These are phyloP conservation scores for Phytophthora rubi DNA, from an alignment of 352 stramenopile genomes.

Conservation along the genomic window DNA sequence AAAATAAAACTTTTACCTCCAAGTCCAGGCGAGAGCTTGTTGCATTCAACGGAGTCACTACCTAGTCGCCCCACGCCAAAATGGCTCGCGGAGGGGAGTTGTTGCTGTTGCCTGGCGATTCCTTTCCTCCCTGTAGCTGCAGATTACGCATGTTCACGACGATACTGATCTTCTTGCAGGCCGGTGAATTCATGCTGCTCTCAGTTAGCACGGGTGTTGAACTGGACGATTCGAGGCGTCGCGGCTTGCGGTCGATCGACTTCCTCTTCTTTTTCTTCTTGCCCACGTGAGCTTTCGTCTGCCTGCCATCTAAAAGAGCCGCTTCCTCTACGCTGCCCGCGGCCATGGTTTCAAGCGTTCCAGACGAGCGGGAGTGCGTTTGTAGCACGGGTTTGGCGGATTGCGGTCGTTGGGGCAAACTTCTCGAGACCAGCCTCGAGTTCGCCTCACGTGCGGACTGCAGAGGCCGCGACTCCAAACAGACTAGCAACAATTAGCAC, in stretches of 20 bases:
- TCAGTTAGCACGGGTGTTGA: constrained; percentile 23
- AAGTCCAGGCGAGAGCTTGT: too few species aligned
- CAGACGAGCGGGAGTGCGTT: constrained; percentile 6
- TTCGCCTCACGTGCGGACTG: constrained; percentile 30
- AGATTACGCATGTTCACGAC: constrained; percentile 54
- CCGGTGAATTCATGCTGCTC: constrained; percentile 10
- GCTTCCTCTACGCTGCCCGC: neutral
- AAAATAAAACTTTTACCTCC: too few species aligned
- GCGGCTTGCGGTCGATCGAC: constrained; percentile 1
- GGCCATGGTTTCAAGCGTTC: constrained; percentile 22
- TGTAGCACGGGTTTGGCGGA: constrained; percentile 59
- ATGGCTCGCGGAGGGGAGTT: constrained; percentile 1
- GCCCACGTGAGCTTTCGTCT: constrained; percentile 25
- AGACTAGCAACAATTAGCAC: constrained; percentile 9
- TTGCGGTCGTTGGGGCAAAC: constrained; percentile 41
- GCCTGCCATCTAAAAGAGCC: constrained; percentile 13
- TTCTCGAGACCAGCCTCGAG: constrained; percentile 9
- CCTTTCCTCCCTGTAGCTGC: constrained; percentile 20
- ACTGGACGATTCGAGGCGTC: constrained; percentile 14
- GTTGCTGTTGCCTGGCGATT: neutral
- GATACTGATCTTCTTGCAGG: constrained; percentile 44
- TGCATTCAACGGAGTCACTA: neutral
- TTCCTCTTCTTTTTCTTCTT: constrained; percentile 30
- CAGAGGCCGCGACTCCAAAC: constrained; percentile 22
- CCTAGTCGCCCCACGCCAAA: constrained; percentile 16